Conservation (phyloP, 768 basidiomycete species). For the Lepiota subincarnata region DNA sequence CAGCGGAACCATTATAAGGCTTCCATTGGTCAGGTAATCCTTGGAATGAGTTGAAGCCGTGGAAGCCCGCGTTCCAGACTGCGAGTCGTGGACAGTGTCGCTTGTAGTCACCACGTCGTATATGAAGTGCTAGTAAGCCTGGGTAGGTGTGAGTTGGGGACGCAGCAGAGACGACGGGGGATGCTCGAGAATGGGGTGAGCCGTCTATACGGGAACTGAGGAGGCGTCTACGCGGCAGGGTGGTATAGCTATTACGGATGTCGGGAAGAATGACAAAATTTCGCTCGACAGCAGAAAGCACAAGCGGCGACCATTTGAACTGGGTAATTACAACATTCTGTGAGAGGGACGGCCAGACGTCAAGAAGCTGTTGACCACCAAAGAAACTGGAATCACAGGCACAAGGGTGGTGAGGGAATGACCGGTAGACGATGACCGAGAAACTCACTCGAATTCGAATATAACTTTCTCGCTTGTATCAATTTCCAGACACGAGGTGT, state of each 20-base stretch:
- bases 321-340: slow-evolving; percentile 40
- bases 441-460: slow-evolving; percentile 47
- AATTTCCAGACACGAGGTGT: slow-evolving; percentile 13
- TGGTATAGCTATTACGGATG: not conserved
- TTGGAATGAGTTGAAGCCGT: slow-evolving; percentile 47
- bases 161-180: slow-evolving; percentile 13
- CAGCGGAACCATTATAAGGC: slow-evolving; percentile 12
- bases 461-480: slow-evolving; percentile 23
- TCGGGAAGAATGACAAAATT: slow-evolving; percentile 36
- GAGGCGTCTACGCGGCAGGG: not conserved
- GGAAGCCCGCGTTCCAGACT: slow-evolving; percentile 38
- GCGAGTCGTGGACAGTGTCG: slow-evolving; percentile 51
- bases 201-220: not conserved
- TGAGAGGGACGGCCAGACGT: slow-evolving; percentile 20
- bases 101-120: slow-evolving; percentile 54
- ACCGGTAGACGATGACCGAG: not conserved
- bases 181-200: slow-evolving; percentile 13
- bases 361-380: slow-evolving; percentile 38
- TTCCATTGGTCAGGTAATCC: slow-evolving; percentile 39
- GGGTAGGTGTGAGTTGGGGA: slow-evolving; percentile 22
- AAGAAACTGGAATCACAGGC: slow-evolving; percentile 35
- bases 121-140: slow-evolving; percentile 51
- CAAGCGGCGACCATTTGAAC: slow-evolving; percentile 55
- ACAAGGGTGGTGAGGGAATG: not conserved
- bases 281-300: slow-evolving; percentile 44